Evolutionary conservation across 371 early-diverging fungal genomes (phyloP).

Genomic region (Quaeritorhiza haematococci): DNA sequence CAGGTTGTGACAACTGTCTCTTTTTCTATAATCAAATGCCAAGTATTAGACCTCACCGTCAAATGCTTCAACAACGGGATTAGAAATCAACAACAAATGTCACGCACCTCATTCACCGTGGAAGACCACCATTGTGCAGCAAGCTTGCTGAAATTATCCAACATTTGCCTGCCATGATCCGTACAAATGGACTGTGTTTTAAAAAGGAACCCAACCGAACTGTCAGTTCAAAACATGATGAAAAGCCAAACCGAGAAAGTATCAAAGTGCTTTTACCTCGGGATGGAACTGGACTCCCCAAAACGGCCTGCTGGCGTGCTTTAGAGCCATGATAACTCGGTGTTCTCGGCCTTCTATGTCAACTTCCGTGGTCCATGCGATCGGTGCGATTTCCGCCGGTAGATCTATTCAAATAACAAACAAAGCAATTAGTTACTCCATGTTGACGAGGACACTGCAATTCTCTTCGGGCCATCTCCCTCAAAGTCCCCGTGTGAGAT

Average conservation of each 20-base stretch:
- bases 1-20: no score
- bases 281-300: slow-evolving; percentile 97
- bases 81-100: no score
- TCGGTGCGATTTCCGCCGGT: slow-evolving; percentile 47
- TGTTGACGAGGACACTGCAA: no score
- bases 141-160: slow-evolving; percentile 66
- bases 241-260: slow-evolving; percentile 4
- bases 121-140: slow-evolving; percentile 35
- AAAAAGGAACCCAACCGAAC: no score
- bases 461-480: no score
- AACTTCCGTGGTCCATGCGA: slow-evolving; percentile 55
- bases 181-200: slow-evolving; percentile 72
- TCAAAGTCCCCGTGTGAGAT: no score
- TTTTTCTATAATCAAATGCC: no score
- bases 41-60: no score
- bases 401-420: slow-evolving; percentile 45
- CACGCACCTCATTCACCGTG: no score
- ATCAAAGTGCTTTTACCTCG: slow-evolving; percentile 63
- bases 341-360: slow-evolving; percentile 30
- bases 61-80: no score
- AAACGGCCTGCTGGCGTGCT: slow-evolving; percentile 63
- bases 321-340: slow-evolving; percentile 73
- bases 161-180: slow-evolving; percentile 63
- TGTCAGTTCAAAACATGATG: background rate
- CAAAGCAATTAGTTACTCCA: no score